Conservation (phyloP, 73 alveolate genomes). For the Loxodes magnus region DNA sequence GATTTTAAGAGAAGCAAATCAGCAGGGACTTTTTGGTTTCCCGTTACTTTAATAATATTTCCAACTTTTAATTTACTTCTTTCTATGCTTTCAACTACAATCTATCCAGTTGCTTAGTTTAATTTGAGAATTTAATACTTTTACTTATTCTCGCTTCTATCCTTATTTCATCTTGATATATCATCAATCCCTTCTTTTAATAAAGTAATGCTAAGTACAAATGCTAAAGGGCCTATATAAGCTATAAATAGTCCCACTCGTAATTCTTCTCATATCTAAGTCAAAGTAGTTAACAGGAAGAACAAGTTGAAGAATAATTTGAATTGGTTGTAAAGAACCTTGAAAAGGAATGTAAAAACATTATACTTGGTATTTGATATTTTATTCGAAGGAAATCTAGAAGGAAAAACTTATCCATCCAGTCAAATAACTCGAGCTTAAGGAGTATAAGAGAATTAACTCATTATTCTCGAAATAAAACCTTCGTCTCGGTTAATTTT, state of each 20-base stretch:
- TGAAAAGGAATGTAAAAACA: constrained; percentile 60
- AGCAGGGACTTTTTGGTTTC: constrained; percentile 79
- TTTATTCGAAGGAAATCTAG: constrained; percentile 38
- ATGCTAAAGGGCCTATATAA: constrained; percentile 85
- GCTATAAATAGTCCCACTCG: constrained; percentile 84
- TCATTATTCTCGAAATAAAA: no score
- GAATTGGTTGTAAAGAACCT: constrained; percentile 79
- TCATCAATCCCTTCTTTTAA: constrained; percentile 89
- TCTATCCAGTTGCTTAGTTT: constrained; percentile 37
- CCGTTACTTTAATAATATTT: constrained; percentile 56
- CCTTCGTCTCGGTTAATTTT: no score
- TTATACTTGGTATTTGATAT: constrained; percentile 70
- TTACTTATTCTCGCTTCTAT: constrained; percentile 30
- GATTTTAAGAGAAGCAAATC: constrained; percentile 74
- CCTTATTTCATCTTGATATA: constrained; percentile 52
- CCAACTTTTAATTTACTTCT: constrained; percentile 53
- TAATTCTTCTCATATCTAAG: constrained; percentile 63
- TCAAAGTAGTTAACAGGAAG: constrained; percentile 60
- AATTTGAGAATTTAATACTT: constrained; percentile 18
- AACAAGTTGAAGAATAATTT: constrained; percentile 66
- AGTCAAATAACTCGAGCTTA: constrained; percentile 19
- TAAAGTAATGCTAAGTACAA: constrained; percentile 83
- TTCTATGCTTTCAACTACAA: constrained; percentile 13
- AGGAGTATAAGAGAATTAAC: no score
- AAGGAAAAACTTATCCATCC: constrained; percentile 32